Conservation (phyloP, 2,329 filamentous ascomycete species). For the Botrytis cinerea region DNA sequence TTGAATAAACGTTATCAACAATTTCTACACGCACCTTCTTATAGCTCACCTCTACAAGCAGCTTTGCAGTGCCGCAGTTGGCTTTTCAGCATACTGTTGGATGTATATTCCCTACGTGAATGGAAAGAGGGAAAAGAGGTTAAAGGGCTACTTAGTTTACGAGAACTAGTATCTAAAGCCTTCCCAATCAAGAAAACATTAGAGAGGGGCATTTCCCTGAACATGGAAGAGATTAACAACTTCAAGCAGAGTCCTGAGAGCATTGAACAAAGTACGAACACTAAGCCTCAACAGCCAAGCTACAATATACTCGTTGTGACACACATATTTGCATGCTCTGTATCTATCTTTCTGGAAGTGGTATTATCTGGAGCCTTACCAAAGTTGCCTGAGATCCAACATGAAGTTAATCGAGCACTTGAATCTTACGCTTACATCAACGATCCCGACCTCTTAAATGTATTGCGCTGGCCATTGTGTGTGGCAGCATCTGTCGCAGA, state of each 20-base stretch:
- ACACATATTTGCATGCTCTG: neutral
- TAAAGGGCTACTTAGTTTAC: neutral
- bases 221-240: neutral
- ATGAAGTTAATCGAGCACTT: neutral
- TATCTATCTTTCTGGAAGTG: neutral
- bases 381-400: neutral
- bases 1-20: neutral
- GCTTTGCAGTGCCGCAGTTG: neutral
- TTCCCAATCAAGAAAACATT: neutral
- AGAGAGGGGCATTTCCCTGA: neutral
- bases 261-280: neutral
- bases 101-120: neutral
- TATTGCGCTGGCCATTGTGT: constrained; percentile 1
- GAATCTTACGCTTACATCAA: neutral
- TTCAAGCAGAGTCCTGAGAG: neutral
- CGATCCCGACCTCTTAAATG: neutral
- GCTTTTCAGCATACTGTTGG: neutral
- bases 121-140: neutral
- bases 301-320: neutral
- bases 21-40: neutral
- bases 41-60: neutral
- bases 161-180: neutral
- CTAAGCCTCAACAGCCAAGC: neutral
- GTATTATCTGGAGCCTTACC: neutral
- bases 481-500: constrained; percentile 5